Base-by-base conservation (phyloP, 2,329 filamentous ascomycete species). In the Colletotrichum musae region DNA sequence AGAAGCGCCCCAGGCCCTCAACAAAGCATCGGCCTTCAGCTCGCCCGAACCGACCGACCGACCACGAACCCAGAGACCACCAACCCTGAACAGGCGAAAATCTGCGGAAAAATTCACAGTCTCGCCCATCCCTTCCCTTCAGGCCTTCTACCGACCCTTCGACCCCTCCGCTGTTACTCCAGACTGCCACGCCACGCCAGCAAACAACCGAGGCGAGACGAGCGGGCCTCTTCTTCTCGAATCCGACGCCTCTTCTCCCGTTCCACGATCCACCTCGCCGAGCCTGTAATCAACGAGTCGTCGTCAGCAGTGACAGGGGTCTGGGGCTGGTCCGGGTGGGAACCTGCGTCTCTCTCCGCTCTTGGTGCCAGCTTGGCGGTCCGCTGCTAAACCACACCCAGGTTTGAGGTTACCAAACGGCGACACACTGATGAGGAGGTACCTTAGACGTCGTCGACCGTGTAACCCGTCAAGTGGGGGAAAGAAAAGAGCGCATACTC, bases 201-300 rank as follows among this genome's bases (percentile, higher is more conserved):
- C 6, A 59, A 52, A 13, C 51, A 56, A 51, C 61, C 61, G 47
- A 57, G 58, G 43, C 45, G 59, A 45, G 47, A 6, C 64, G 26
- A 41, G 9, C 58, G 39, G 16, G 58, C 48, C 48, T 60, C 58
- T 24, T 39, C 64, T 64, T 58, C 59, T 64, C 60, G 65, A 68
- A 68, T 28, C 45, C 64, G 52, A 64, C 39, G 50, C 28, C 54
- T 58, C 28, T 48, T 26, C 58, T 64, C 36, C 60, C 15, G 61
- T 54, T 48, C 54, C 61, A 66, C 41, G 61, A 65, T 59, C 66
- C 66, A 69, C 66, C 43, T 65, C 26, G 66, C 66, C 66, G 56
- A 69, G 66, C 61, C 66, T 60, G 66, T 69, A 69, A 69, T 69
- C 56, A 69, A 60, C 62, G 62, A 69, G 62, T 21, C 66, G 66